Evolutionary conservation across 345 rosid species (phyloP).

Genomic region (Linum usitatissimum): DNA sequence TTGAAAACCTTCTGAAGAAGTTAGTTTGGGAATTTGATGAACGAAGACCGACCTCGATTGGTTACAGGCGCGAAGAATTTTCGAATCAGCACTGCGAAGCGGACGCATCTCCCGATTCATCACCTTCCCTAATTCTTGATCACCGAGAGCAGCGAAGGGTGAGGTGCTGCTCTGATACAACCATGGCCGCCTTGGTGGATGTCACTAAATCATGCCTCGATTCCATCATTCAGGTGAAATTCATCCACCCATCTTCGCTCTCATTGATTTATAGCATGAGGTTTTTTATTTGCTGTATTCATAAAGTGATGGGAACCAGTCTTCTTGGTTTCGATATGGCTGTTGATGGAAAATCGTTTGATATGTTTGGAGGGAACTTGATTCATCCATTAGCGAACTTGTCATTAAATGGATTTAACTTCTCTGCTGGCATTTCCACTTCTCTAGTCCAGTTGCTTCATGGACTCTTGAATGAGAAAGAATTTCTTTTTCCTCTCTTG

Average conservation of each 20-base stretch:
- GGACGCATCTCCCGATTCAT: too few relatives aligned
- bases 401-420: too few relatives aligned
- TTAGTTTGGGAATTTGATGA: too few relatives aligned
- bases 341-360: neutral
- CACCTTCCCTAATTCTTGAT: neutral
- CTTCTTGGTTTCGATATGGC: too few relatives aligned
- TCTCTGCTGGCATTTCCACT: neutral
- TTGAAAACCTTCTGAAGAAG: too few relatives aligned
- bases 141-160: neutral
- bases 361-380: neutral
- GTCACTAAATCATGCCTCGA: slow-evolving; percentile 65
- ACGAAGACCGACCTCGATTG: too few relatives aligned
- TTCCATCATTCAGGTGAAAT: slow-evolving; percentile 65
- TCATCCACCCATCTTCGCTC: neutral
- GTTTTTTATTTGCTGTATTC: neutral
- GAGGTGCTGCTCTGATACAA: neutral
- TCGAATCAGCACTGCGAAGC: too few relatives aligned
- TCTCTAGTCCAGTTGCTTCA: neutral
- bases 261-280: neutral
- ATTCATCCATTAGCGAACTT: neutral
- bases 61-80: too few relatives aligned
- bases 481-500: neutral
- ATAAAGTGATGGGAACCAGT: too few relatives aligned
- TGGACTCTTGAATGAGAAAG: neutral
- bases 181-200: slow-evolving; percentile 55